Evolutionary conservation across 331 rosid genomes (phyloP), one percentile per base, ranked within the genome.

Genomic region (Quercus phellos): DNA sequence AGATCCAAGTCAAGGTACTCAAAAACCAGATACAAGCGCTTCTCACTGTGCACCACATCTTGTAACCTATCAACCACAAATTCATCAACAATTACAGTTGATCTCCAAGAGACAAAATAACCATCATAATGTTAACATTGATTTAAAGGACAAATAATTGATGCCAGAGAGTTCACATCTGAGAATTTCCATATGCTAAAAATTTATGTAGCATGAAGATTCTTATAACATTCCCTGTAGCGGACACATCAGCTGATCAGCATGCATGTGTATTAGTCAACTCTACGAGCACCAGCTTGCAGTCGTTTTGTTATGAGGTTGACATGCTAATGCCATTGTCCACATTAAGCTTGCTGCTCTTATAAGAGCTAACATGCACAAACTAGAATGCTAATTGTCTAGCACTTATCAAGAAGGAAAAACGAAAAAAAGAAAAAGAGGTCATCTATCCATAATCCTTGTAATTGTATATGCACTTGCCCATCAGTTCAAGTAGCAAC

Each of bases 1-100:
- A 94, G 87, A 89, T 94, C 99, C 84, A 94, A 87, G 89, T 94
- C 99, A 80, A 94, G 93, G 80, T 90, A 94, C 88, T 94, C 99
- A 80, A 94, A 92, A 81, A 94, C 99, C 74, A 94, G 92, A 83
- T 92, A 94, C 89, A 94, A 78, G 4, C 98, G 95, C 91, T 84
- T 92, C 87, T 94, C 98, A 50, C 99, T 89, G 77, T 94, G 98
- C 80, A 94, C 99, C 13, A 94, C 99, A 61, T 92, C 99, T 85
- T 94, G 98, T 78, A 94, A 83, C 90, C 99, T 94, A 82, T 30
- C 76, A 87, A 78, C 17, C 84, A 79, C 43, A 78, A 71, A 76
- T 60, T 81, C 81, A 76, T 79, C 73, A 73, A 76, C 72, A 74
- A 64, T 51, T 58, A 84, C 72, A 70, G 72, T 43, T 27, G 1